A percentile compares a stretch with the other conserved stretches of the same genome.
Evolutionary conservation across 2,329 filamentous ascomycete species (phyloP).

Genomic region (Nectriaceae sp.): DNA sequence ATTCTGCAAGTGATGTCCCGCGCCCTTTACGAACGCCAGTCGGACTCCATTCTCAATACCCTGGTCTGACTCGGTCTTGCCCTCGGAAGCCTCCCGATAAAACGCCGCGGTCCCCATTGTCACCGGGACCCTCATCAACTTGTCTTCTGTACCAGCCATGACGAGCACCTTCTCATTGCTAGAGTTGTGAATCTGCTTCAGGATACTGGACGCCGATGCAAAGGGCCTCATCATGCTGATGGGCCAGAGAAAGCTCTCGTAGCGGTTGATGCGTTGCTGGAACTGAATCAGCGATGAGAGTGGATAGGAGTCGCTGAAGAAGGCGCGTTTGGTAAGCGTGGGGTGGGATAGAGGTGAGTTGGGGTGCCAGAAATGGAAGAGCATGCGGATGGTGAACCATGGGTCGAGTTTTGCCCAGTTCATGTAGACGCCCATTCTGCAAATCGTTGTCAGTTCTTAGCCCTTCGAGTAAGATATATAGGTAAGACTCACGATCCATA

Average conservation of each 20-base stretch:
- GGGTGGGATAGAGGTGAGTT: conserved; percentile 55
- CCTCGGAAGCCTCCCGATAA: conserved; percentile 19
- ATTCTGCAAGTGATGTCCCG: conserved; percentile 57
- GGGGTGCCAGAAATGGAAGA: conserved; percentile 50
- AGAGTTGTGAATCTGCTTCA: conserved; percentile 35
- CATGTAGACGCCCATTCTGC: conserved; percentile 45
- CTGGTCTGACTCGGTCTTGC: too few relatives aligned
- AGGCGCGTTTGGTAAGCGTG: conserved; percentile 47
- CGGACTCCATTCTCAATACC: conserved; percentile 36
- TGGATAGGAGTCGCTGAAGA: conserved; percentile 50
- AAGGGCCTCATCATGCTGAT: conserved; percentile 49
- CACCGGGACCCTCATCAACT: conserved; percentile 40
- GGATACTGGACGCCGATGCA: conserved; percentile 40
- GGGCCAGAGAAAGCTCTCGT: conserved; percentile 56
- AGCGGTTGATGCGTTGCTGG: conserved; percentile 44
- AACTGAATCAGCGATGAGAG: conserved; percentile 43
- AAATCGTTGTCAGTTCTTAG: conserved; percentile 7
- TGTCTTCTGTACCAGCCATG: conserved; percentile 42
- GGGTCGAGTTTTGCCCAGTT: conserved; percentile 51
- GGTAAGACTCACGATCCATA: conserved; percentile 34
- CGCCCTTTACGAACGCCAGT: conserved; percentile 42
- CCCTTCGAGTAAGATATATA: not conserved
- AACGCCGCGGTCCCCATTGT: conserved; percentile 40
- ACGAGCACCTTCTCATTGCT: conserved; percentile 36
- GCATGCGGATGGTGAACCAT: conserved; percentile 47